A percentile compares a stretch with the other conserved stretches of the same genome.
phyloP scores from a whole-genome alignment of 257 asterid species.

The Scutellaria baicalensis region DNA sequence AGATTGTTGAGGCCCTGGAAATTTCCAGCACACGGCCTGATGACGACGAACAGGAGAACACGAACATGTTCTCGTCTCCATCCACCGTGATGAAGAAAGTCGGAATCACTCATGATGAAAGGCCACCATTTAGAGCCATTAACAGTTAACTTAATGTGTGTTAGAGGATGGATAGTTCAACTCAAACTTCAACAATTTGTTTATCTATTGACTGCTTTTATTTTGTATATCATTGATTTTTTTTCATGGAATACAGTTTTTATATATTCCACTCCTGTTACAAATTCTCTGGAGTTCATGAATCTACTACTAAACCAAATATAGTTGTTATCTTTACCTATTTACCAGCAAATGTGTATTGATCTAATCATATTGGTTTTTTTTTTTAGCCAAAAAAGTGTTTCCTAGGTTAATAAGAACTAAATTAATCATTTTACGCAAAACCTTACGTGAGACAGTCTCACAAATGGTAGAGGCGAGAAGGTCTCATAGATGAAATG shows the following conservation, averaged over 20 bases:
- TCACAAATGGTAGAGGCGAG: too few species aligned
- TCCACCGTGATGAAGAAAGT: constrained; percentile 39
- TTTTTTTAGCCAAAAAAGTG: too few species aligned
- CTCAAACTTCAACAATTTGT: neutral
- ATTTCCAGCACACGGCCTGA: constrained; percentile 2
- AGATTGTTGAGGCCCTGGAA: constrained; percentile 35
- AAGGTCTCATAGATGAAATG: too few species aligned
- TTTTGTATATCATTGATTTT: constrained; percentile 14
- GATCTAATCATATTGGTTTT: neutral
- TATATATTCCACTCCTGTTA: neutral
- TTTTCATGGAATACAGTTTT: constrained; percentile 7
- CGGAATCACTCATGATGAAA: constrained; percentile 43
- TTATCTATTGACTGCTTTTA: neutral
- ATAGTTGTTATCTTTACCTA: neutral
- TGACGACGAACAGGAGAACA: constrained; percentile 60
- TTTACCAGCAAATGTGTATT: neutral
- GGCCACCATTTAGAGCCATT: constrained; percentile 68
- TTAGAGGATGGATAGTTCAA: neutral
- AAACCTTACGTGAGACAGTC: too few species aligned
- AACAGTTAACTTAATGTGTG: constrained; percentile 30
- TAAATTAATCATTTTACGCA: too few species aligned
- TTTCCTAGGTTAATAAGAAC: too few species aligned
- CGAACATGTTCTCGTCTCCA: constrained; percentile 26
- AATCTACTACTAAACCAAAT: neutral
- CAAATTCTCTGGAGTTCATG: neutral